These are phyloP conservation scores for Sphaerulina vaccinii DNA, from an alignment of 2,329 filamentous ascomycete species.

Conservation along the genomic window DNA sequence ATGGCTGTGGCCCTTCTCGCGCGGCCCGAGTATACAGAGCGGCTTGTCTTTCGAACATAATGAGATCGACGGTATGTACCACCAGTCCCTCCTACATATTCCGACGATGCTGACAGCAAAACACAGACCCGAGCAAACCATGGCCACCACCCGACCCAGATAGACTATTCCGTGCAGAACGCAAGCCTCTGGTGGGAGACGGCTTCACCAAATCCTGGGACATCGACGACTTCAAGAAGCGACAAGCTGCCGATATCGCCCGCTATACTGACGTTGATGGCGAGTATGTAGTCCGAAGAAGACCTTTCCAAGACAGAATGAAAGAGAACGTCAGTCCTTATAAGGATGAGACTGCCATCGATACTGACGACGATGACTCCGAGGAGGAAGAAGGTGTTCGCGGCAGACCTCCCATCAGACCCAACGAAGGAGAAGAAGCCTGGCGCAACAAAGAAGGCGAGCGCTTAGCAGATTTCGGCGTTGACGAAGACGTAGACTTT, in stretches of 20 bases:
- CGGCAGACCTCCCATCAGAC: conserved; percentile 16
- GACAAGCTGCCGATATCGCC: conserved; percentile 54
- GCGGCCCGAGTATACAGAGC: conserved; percentile 50
- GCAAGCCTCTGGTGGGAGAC: conserved; percentile 29
- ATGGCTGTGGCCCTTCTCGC: conserved; percentile 69
- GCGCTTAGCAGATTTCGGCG: conserved; percentile 70
- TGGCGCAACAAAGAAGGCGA: conserved; percentile 79
- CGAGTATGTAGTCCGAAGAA: conserved; percentile 39
- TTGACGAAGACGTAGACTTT: conserved; percentile 73
- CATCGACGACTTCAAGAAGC: conserved; percentile 53
- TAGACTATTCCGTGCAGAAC: conserved; percentile 39
- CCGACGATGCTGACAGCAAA: conserved; percentile 37
- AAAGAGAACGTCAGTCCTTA: conserved; percentile 23
- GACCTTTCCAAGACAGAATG: conserved; percentile 40
- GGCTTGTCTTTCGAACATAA: conserved; percentile 68
- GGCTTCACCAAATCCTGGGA: conserved; percentile 45
- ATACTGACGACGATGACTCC: conserved; percentile 46
- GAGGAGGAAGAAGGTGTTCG: conserved; percentile 36
- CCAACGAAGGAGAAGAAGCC: conserved; percentile 52
- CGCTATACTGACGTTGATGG: conserved; percentile 37
- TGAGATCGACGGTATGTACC: conserved; percentile 64
- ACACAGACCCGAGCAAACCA: conserved; percentile 36
- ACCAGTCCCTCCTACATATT: conserved; percentile 39
- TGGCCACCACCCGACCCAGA: conserved; percentile 56
- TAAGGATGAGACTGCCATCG: conserved; percentile 35